A percentile compares a stretch with the other conserved stretches of the same genome.
Conservation (phyloP, 768 basidiomycete species). For the Hericium rajendrae region DNA sequence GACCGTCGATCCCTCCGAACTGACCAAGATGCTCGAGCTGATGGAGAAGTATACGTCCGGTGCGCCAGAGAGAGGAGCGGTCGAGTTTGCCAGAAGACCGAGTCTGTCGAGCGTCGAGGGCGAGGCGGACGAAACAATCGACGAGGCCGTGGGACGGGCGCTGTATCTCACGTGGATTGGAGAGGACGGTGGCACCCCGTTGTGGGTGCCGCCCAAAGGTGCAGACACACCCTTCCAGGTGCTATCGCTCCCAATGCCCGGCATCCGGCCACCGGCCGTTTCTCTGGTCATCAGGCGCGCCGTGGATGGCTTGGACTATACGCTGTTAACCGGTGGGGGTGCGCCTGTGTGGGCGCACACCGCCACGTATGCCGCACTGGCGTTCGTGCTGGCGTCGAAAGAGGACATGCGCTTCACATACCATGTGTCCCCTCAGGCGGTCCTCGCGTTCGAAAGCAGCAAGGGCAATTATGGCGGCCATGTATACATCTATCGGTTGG, state of each 20-base stretch:
- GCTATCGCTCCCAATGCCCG: constrained; percentile 68
- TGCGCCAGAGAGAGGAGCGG: constrained; percentile 30
- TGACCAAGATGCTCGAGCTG: constrained; percentile 68
- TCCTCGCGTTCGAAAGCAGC: constrained; percentile 82
- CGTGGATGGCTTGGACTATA: constrained; percentile 26
- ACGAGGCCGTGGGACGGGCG: constrained; percentile 58
- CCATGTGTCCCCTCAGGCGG: constrained; percentile 47
- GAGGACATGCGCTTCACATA: constrained; percentile 82
- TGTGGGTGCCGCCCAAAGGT: constrained; percentile 27
- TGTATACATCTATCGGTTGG: constrained; percentile 72
- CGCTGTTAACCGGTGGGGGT: constrained; percentile 15
- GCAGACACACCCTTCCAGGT: constrained; percentile 35
- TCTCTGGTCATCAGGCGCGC: constrained; percentile 59
- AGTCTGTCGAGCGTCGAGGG: constrained; percentile 75
- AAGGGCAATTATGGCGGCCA: constrained; percentile 62
- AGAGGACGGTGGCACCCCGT: constrained; percentile 35
- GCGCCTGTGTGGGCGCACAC: constrained; percentile 56
- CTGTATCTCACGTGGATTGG: constrained; percentile 61
- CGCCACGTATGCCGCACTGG: constrained; percentile 80
- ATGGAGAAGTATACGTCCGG: constrained; percentile 82
- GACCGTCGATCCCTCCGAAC: constrained; percentile 78
- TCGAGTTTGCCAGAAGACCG: too few species aligned
- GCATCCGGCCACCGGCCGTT: constrained; percentile 22
- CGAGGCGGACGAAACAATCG: constrained; percentile 88
- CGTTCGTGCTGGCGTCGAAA: constrained; percentile 92